Conservation (phyloP, 2,329 filamentous ascomycete genomes). For the Botryotinia calthae region DNA sequence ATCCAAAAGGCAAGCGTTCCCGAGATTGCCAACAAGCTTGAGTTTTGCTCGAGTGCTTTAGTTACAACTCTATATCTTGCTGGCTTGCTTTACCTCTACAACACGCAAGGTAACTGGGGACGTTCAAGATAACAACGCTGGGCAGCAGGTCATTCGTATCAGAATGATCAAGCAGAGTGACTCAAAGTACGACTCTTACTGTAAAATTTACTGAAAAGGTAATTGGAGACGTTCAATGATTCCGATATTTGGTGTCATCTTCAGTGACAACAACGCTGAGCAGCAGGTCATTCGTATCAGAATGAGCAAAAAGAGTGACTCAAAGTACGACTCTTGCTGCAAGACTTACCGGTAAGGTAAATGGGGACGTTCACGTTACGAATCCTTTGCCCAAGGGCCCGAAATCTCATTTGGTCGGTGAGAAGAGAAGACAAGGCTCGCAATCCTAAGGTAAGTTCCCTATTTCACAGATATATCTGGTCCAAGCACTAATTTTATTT, state of each 20-base stretch:
- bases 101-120: not conserved
- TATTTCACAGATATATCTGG: not conserved
- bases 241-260: too few relatives aligned
- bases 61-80: too few relatives aligned
- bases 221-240: conserved; percentile 52
- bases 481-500: not conserved
- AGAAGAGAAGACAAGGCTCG: not conserved
- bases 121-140: conserved; percentile 96
- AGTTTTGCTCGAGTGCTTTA: not conserved
- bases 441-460: not conserved
- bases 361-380: not conserved
- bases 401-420: not conserved
- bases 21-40: conserved; percentile 32
- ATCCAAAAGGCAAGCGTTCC: conserved; percentile 43
- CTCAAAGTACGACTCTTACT: conserved; percentile 61
- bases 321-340: conserved; percentile 60
- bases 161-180: conserved; percentile 71
- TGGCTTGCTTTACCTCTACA: not conserved
- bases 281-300: conserved; percentile 92
- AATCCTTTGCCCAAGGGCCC: not conserved
- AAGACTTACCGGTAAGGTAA: not conserved
- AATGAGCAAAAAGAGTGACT: conserved; percentile 66
- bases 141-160: conserved; percentile 90
- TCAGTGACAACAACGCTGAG: conserved; percentile 74
- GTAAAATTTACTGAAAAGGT: too few relatives aligned